Conservation (phyloP, 179 eudicot species). For the Nepenthes alata region DNA sequence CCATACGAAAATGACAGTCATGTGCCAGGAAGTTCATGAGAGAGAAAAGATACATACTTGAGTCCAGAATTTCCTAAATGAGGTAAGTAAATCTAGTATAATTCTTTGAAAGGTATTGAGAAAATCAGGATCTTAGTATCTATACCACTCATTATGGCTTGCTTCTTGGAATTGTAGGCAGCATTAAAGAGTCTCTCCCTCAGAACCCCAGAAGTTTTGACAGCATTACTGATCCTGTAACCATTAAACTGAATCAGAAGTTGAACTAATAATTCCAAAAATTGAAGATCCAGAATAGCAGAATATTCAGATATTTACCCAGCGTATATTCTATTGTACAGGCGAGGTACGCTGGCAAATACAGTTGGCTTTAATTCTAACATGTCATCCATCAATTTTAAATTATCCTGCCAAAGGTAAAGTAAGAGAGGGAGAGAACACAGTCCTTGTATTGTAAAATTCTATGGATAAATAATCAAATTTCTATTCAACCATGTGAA, state of each 20-base stretch:
- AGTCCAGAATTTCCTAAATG: too few species aligned
- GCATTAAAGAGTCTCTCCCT: slow-evolving; percentile 71
- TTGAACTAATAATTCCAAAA: slow-evolving; percentile 1
- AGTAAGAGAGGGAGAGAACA: slow-evolving; percentile 6
- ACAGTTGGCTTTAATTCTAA: slow-evolving; percentile 73
- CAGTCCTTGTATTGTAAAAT: neutral
- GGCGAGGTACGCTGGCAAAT: slow-evolving; percentile 92
- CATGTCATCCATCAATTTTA: slow-evolving; percentile 90
- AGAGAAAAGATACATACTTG: too few species aligned
- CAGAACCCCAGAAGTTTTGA: slow-evolving; percentile 69
- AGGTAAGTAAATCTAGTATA: too few species aligned
- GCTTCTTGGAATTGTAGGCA: slow-evolving; percentile 92
- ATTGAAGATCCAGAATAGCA: slow-evolving; percentile 6
- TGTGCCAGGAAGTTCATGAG: too few species aligned
- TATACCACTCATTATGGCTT: slow-evolving; percentile 74
- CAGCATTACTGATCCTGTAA: slow-evolving; percentile 69
- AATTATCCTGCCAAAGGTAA: slow-evolving; percentile 55
- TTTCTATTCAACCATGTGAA: neutral
- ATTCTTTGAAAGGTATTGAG: too few species aligned
- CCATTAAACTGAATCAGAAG: slow-evolving; percentile 10
- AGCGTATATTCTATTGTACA: slow-evolving; percentile 89
- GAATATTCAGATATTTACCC: slow-evolving; percentile 37
- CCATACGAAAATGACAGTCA: too few species aligned
- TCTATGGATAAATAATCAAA: too few species aligned
- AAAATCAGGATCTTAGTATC: neutral